A percentile compares a stretch with the other conserved stretches of the same genome.
These are phyloP conservation scores for Puccinia coronata DNA, from an alignment of 1,284 basidiomycete genomes.

Conservation along the genomic window DNA sequence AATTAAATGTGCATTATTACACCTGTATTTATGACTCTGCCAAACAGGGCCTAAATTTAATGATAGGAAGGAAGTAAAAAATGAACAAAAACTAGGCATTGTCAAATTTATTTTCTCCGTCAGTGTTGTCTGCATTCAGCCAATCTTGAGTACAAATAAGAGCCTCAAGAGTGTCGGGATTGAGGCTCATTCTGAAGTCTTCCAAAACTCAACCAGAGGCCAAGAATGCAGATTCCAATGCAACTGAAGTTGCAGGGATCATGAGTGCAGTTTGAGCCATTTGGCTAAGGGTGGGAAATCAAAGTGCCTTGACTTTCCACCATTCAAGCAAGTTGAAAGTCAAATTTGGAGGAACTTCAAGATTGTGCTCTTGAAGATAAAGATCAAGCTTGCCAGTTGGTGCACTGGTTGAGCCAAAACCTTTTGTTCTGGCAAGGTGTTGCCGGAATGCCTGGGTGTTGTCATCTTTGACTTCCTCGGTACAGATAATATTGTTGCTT, in stretches of 20 bases:
- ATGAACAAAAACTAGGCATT: no score
- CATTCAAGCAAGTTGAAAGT: background rate
- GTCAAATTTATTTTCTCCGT: no score
- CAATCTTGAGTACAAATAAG: conserved; percentile 24
- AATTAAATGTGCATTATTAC: no score
- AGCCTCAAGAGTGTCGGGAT: conserved; percentile 2
- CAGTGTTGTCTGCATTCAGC: no score
- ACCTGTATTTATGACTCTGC: no score
- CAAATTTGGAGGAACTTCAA: background rate
- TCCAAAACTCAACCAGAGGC: background rate
- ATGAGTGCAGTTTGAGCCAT: background rate
- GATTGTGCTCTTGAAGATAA: background rate
- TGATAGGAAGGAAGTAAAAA: no score
- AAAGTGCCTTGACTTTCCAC: background rate
- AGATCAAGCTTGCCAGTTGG: conserved; percentile 1
- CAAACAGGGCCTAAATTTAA: no score
- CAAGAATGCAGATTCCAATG: conserved; percentile 10
- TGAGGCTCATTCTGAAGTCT: background rate
- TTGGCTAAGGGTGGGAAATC: conserved; percentile 6
- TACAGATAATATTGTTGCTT: background rate
- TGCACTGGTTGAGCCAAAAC: background rate
- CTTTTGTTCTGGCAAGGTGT: background rate
- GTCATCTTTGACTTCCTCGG: background rate
- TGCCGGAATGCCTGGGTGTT: background rate
- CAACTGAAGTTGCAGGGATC: background rate